Conservation (phyloP, 768 basidiomycete species). For the Rhizopogon rudus region DNA sequence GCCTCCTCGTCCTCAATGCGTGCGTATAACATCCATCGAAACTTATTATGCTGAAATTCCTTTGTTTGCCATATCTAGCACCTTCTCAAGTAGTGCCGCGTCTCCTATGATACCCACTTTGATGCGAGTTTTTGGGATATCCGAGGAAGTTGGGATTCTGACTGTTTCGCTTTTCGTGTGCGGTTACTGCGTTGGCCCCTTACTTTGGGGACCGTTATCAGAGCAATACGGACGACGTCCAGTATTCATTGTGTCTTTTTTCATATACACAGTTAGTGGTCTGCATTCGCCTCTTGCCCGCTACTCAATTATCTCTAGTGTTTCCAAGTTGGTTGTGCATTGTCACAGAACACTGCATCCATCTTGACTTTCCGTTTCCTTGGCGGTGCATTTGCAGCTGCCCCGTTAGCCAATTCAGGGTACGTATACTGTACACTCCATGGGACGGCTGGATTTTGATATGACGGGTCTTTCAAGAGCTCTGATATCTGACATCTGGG, state of each 20-base stretch:
- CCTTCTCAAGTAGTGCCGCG: slow-evolving; percentile 60
- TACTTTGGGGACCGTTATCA: slow-evolving; percentile 54
- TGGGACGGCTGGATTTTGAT: background rate
- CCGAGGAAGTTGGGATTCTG: slow-evolving; percentile 45
- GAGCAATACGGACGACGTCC: slow-evolving; percentile 56
- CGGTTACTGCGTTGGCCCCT: slow-evolving; percentile 64
- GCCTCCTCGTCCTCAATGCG: slow-evolving; percentile 53
- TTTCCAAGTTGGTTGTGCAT: slow-evolving; percentile 61
- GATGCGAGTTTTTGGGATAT: slow-evolving; percentile 43
- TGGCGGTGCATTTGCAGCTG: slow-evolving; percentile 64
- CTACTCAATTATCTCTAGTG: slow-evolving; percentile 26
- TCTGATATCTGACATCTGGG: slow-evolving; percentile 59
- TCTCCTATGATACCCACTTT: slow-evolving; percentile 43
- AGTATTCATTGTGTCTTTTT: slow-evolving; percentile 51
- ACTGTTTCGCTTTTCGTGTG: slow-evolving; percentile 59
- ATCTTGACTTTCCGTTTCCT: slow-evolving; percentile 69
- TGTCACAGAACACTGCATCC: slow-evolving; percentile 55
- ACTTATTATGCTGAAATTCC: background rate
- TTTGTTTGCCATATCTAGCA: slow-evolving; percentile 29
- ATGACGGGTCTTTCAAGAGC: slow-evolving; percentile 28
- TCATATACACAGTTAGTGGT: slow-evolving; percentile 45
- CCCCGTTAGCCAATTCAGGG: slow-evolving; percentile 69
- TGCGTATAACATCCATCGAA: slow-evolving; percentile 20
- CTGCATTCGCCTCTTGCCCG: background rate
- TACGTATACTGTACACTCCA: slow-evolving; percentile 19